These are phyloP conservation scores for Chaetomium cochliodes DNA, from an alignment of 495 filamentous ascomycete species.

Conservation along the genomic window DNA sequence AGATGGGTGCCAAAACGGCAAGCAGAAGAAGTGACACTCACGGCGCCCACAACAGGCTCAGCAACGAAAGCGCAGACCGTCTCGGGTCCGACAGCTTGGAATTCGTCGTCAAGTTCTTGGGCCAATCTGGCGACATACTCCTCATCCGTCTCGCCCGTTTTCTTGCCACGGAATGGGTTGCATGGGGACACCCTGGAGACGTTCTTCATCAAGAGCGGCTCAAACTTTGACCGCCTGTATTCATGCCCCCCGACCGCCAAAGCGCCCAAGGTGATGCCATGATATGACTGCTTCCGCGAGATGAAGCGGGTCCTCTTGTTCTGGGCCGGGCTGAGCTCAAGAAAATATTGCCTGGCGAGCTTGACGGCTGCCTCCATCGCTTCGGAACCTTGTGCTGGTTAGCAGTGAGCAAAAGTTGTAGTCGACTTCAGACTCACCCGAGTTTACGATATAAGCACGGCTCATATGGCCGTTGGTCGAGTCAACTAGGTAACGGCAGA, in stretches of 20 bases:
- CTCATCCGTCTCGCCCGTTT: slow-evolving; percentile 35
- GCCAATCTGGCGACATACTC: slow-evolving; percentile 54
- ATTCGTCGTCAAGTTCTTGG: slow-evolving; percentile 70
- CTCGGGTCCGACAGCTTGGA: slow-evolving; percentile 65
- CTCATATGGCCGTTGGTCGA: slow-evolving; percentile 49
- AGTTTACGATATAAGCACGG: slow-evolving; percentile 53
- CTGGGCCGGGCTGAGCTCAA: slow-evolving; percentile 45
- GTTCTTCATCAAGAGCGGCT: slow-evolving; percentile 61
- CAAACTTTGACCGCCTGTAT: slow-evolving; percentile 61
- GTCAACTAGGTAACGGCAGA: slow-evolving; percentile 45
- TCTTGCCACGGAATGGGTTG: slow-evolving; percentile 45
- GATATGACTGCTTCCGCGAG: slow-evolving; percentile 66
- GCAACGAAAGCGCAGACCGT: slow-evolving; percentile 75
- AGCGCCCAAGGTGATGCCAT: slow-evolving; percentile 70
- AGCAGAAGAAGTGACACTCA: slow-evolving; percentile 22
- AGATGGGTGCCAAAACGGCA: background rate
- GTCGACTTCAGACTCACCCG: slow-evolving; percentile 48
- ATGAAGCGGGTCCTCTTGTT: slow-evolving; percentile 58
- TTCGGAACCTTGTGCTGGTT: slow-evolving; percentile 41
- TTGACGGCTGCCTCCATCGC: slow-evolving; percentile 54
- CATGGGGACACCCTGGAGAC: slow-evolving; percentile 68
- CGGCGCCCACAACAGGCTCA: slow-evolving; percentile 63
- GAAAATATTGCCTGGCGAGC: slow-evolving; percentile 65
- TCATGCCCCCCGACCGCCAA: slow-evolving; percentile 63
- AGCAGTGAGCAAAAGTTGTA: background rate